phyloP scores from a whole-genome alignment of 106 monocot species.

The Dioscorea dumetorum region DNA sequence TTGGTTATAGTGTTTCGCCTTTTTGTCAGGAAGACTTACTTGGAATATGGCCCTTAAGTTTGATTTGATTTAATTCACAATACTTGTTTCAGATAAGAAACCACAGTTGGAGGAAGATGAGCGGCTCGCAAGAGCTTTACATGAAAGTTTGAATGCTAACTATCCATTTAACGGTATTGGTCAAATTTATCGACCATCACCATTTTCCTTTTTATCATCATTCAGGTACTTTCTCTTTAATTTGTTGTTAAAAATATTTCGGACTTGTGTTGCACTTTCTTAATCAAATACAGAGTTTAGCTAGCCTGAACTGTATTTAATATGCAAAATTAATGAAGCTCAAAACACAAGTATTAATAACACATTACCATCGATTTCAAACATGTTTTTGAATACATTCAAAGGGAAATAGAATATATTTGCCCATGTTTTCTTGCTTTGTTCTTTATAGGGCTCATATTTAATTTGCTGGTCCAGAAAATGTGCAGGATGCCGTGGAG shows the following conservation, averaged over 20 bases:
- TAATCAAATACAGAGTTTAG: not conserved
- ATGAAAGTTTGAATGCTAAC: conserved; percentile 73
- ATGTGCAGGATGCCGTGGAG: conserved; percentile 79
- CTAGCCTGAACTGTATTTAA: no score
- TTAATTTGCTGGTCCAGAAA: conserved; percentile 30
- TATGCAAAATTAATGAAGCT: no score
- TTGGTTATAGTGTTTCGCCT: not conserved
- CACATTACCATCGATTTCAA: not conserved
- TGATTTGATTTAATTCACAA: not conserved
- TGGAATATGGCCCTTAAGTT: not conserved
- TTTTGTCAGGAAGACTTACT: not conserved
- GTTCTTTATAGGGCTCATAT: not conserved
- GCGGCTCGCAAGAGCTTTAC: conserved; percentile 76
- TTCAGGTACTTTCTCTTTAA: conserved; percentile 38
- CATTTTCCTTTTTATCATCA: conserved; percentile 35
- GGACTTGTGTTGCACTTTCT: not conserved
- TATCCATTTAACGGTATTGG: conserved; percentile 54
- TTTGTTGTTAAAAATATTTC: not conserved
- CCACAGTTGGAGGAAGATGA: conserved; percentile 78
- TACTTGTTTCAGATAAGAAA: not conserved
- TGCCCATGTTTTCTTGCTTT: not conserved
- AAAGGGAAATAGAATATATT: not conserved
- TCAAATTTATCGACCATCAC: conserved; percentile 30
- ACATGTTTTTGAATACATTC: not conserved
- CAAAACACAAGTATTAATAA: not conserved